These are phyloP conservation scores for Hylodesmum podocarpum DNA, from an alignment of 306 rosid genomes.

Conservation along the genomic window DNA sequence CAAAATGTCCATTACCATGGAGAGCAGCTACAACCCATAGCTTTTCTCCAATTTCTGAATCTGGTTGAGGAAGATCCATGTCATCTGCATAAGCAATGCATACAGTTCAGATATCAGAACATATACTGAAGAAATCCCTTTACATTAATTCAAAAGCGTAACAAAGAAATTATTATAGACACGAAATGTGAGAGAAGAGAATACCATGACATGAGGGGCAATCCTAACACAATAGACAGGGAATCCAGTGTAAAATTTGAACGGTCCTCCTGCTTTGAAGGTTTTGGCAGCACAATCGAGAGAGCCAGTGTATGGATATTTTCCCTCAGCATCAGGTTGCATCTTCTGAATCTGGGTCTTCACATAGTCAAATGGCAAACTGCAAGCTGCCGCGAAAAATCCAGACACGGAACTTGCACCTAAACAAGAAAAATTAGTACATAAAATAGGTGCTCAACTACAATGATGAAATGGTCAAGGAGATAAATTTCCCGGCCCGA, in stretches of 20 bases:
- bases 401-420: constrained; percentile 95
- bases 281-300: constrained; percentile 80
- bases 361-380: constrained; percentile 94
- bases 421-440: constrained; percentile 26
- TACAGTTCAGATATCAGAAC: constrained; percentile 1
- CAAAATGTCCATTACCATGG: constrained; percentile 25
- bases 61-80: constrained; percentile 97
- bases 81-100: constrained; percentile 65
- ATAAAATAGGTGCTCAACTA: no score
- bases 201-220: constrained; percentile 98
- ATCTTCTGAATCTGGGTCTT: constrained; percentile 97
- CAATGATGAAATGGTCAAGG: no score
- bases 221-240: constrained; percentile 92
- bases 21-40: constrained; percentile 60
- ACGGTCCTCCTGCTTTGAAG: constrained; percentile 77
- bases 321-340: constrained; percentile 95
- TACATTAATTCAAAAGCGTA: not conserved
- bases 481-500: no score
- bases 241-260: constrained; percentile 89
- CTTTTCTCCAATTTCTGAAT: constrained; percentile 68
- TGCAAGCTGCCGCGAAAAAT: constrained; percentile 92
- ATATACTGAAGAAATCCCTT: not conserved
- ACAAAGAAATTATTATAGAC: not conserved
- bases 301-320: constrained; percentile 89
- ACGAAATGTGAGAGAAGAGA: not conserved